phyloP scores from a whole-genome alignment of 805 yeast genomes.

The Yarrowia sp. region DNA sequence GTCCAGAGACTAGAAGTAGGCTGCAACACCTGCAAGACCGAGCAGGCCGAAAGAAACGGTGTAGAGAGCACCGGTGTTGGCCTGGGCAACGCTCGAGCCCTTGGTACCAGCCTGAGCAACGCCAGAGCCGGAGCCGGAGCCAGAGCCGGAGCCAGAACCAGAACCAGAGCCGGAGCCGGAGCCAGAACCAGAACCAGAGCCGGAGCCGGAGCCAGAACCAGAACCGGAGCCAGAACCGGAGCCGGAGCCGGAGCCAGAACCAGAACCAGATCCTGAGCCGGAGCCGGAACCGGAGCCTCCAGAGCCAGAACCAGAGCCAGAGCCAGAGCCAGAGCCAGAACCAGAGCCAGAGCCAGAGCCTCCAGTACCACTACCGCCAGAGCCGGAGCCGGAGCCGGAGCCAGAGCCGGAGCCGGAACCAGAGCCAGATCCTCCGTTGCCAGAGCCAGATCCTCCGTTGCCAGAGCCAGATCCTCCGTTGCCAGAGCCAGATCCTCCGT shows the following conservation, averaged over 20 bases:
- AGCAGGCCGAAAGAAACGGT: slow-evolving; percentile 1
- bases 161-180: neutral
- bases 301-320: neutral
- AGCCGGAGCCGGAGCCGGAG: neutral
- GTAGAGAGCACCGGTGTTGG: neutral
- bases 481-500: neutral
- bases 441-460: neutral
- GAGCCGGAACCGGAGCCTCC: neutral
- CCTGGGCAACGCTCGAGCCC: slow-evolving; percentile 1
- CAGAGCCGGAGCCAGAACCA: neutral
- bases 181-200: neutral
- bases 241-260: neutral
- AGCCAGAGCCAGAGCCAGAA: neutral
- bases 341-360: neutral
- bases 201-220: neutral
- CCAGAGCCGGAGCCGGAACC: neutral
- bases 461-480: neutral
- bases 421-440: neutral
- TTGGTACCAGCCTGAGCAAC: neutral
- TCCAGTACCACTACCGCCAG: neutral
- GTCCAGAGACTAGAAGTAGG: neutral
- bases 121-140: neutral
- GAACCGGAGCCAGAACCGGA: neutral
- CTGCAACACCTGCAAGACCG: neutral
- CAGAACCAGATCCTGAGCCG: neutral